Evolutionary conservation across 1,139 yeast genomes (phyloP), one percentile per base, ranked within the genome.

Genomic region (Geotrichum klebahnii): DNA sequence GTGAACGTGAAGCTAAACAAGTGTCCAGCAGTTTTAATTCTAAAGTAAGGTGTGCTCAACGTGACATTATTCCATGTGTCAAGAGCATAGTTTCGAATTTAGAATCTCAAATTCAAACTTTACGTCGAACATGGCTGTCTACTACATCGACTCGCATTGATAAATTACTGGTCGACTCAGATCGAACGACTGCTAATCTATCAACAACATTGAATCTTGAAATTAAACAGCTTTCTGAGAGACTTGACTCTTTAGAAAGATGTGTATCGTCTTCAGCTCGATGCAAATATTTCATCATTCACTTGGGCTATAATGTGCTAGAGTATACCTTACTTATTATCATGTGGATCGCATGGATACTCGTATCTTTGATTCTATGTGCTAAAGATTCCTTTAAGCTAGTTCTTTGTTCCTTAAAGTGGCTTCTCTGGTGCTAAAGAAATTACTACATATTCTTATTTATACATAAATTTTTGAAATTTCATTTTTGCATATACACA

Each of bases 121-220:
- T 44, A 8, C 44, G 46, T 16, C 48, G 48, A 6, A 34, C 52
- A n/a, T 31, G 38, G 14, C 8, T 51, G n/a, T 51, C 54, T 2
- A 38, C 45, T 4, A 51, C 54, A 3, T 44, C 52, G 1, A 43
- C 49, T 1, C 52, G 54, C 8, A 38, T 51, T 24, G 54, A 51
- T 24, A 31, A 24, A 23, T 35, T 51, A n/a, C 71, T 88, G 37
- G 79, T 84, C 20, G 74, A 77, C 40, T 81, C 90, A 50, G 96
- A 88, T 65, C 73, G 95, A 55, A 77, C 86, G 20, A 78, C 84
- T 52, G 85, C 92, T 56, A 95, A 86, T 61, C 83, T 88, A 54
- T 86, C 84, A 65, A 88, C 96, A 0, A 83, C 94, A 0, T 69
- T 87, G 47, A 79, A 89, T 28, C 68, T 87, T 48, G 87, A 85